Evolutionary conservation across 2,329 filamentous ascomycete species (phyloP).

Genomic region (Penicillium frequentans): DNA sequence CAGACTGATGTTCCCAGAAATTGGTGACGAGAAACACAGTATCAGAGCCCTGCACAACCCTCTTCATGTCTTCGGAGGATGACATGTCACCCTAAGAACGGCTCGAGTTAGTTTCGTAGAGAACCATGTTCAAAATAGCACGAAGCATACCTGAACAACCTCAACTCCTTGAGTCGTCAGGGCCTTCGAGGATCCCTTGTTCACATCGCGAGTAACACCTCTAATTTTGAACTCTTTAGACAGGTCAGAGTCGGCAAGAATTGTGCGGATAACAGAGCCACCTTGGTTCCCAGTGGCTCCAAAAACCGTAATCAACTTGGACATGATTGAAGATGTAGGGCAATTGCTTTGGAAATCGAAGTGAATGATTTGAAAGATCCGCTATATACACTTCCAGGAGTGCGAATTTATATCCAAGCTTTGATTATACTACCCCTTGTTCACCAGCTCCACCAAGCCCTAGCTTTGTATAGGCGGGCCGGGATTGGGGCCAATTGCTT

Average conservation of each 20-base stretch:
- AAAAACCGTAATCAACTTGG: conserved; percentile 51
- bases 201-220: conserved; percentile 55
- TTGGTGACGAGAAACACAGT: conserved; percentile 16
- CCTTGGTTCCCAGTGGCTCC: conserved; percentile 64
- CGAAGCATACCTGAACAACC: conserved; percentile 38
- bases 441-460: no score
- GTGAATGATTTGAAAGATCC: neutral
- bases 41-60: conserved; percentile 6
- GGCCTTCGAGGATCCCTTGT: conserved; percentile 45
- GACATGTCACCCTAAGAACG: neutral
- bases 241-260: conserved; percentile 46
- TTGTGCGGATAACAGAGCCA: conserved; percentile 51
- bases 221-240: conserved; percentile 54
- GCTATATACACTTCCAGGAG: neutral
- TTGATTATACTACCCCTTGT: no score
- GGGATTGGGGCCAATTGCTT: no score
- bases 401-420: neutral
- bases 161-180: conserved; percentile 52
- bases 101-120: neutral
- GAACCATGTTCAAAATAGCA: neutral
- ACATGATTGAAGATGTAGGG: conserved; percentile 15
- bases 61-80: neutral
- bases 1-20: conserved; percentile 9
- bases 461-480: no score
- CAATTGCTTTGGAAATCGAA: neutral